These are phyloP conservation scores for Fusarium sp. DNA, from an alignment of 2,329 filamentous ascomycete species.

Conservation along the genomic window DNA sequence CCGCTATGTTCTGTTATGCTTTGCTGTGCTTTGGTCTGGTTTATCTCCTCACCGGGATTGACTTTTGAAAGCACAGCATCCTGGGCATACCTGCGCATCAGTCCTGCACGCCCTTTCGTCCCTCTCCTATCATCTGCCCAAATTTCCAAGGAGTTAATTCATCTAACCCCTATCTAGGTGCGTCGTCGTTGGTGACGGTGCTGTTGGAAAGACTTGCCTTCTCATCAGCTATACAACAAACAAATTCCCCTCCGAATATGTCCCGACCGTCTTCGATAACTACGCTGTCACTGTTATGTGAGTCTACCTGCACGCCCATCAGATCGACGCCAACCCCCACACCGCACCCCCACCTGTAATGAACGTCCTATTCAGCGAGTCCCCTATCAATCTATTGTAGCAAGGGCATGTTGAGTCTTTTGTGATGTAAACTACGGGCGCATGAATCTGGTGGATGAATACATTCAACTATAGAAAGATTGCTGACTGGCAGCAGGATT, in stretches of 20 bases:
- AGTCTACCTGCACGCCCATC: constrained; percentile 59
- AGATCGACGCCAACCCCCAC: constrained; percentile 33
- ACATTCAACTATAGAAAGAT: constrained; percentile 1
- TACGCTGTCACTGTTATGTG: constrained; percentile 99
- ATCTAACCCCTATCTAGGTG: constrained; percentile 70
- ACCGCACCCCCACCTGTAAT: constrained; percentile 28
- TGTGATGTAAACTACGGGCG: constrained; percentile 1
- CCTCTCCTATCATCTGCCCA: constrained; percentile 1
- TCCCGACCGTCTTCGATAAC: constrained; percentile 99
- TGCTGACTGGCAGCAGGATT: constrained; percentile 74
- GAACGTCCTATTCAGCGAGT: constrained; percentile 16
- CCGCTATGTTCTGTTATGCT: constrained; percentile 8
- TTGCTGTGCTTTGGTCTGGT: neutral
- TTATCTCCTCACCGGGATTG: constrained; percentile 15
- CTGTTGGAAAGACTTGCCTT: constrained; percentile 98
- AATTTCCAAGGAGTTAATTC: constrained; percentile 37
- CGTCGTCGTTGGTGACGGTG: constrained; percentile 99
- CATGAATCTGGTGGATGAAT: constrained; percentile 13
- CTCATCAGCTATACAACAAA: constrained; percentile 99
- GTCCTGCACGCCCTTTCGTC: constrained; percentile 14
- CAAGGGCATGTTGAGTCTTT: constrained; percentile 10
- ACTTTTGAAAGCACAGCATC: constrained; percentile 4
- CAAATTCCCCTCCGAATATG: constrained; percentile 99
- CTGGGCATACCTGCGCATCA: constrained; percentile 32
- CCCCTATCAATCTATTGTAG: constrained; percentile 3